phyloP scores from a whole-genome alignment of 169 alveolate species.

The Plasmodium vinckei region DNA sequence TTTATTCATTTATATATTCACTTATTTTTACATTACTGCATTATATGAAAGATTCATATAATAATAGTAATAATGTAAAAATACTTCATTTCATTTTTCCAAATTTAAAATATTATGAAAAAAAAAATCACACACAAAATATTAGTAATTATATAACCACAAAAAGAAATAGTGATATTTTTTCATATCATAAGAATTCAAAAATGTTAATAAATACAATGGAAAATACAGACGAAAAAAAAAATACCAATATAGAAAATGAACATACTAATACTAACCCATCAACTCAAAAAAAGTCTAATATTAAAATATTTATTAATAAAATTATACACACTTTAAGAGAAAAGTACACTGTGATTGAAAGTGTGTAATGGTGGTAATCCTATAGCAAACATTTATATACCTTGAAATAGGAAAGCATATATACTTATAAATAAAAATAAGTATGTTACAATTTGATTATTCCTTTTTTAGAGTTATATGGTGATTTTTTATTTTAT shows the following conservation, averaged over 20 bases:
- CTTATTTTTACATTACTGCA: slow-evolving; percentile 16
- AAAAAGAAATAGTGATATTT: too few species aligned
- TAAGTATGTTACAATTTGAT: too few species aligned
- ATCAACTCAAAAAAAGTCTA: too few species aligned
- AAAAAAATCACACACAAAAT: background rate
- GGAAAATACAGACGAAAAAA: background rate
- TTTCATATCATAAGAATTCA: background rate
- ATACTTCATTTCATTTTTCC: slow-evolving; percentile 69
- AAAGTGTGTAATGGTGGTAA: slow-evolving; percentile 9
- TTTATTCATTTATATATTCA: slow-evolving; percentile 67
- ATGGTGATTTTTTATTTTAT: too few species aligned
- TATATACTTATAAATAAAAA: too few species aligned
- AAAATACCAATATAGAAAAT: background rate
- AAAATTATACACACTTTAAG: slow-evolving; percentile 17
- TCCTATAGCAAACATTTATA: background rate
- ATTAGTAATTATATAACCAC: too few species aligned
- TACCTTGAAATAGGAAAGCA: background rate
- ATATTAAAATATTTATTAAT: slow-evolving; percentile 4
- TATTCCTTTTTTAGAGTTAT: too few species aligned
- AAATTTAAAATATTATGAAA: slow-evolving; percentile 36
- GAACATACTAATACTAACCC: background rate
- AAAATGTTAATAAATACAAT: background rate
- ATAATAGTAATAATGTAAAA: slow-evolving; percentile 11
- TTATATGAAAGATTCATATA: slow-evolving; percentile 33
- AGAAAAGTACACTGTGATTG: slow-evolving; percentile 27